Evolutionary conservation across 345 rosid genomes (phyloP).

Genomic region (Syzygium aromaticum): DNA sequence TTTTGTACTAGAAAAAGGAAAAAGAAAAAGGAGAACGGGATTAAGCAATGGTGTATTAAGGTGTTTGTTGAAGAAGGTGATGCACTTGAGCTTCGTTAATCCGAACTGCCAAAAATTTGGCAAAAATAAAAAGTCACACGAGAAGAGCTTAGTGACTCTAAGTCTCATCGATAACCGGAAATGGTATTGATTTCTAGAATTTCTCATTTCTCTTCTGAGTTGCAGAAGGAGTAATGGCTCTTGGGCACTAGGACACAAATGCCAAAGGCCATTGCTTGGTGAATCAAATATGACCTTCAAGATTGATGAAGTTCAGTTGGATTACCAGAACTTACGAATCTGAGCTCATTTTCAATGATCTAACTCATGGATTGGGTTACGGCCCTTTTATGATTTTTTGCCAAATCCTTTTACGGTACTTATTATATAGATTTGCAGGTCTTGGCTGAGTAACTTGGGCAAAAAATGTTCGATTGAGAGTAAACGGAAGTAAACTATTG

Average conservation of each 20-base stretch:
- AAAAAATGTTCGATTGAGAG: background rate
- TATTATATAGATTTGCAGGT: background rate
- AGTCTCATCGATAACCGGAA: no score
- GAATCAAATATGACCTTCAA: background rate
- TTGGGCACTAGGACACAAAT: background rate
- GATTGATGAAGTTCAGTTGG: background rate
- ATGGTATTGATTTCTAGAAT: no score
- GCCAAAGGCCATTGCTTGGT: background rate
- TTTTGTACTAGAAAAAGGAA: background rate
- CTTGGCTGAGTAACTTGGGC: background rate
- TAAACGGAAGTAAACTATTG: background rate
- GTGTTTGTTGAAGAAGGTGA: no score
- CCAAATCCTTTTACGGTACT: background rate
- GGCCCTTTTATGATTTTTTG: background rate
- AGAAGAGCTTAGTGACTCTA: no score
- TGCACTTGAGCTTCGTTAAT: no score
- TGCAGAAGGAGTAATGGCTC: background rate
- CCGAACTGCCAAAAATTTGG: no score
- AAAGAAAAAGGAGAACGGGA: background rate
- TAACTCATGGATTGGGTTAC: background rate
- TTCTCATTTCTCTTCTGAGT: background rate
- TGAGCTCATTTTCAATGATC: background rate
- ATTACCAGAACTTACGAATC: background rate
- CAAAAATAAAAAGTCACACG: no score
- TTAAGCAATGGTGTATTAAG: background rate